phyloP scores from a whole-genome alignment of 108 stramenopile genomes.

The Cyclotella sp. region DNA sequence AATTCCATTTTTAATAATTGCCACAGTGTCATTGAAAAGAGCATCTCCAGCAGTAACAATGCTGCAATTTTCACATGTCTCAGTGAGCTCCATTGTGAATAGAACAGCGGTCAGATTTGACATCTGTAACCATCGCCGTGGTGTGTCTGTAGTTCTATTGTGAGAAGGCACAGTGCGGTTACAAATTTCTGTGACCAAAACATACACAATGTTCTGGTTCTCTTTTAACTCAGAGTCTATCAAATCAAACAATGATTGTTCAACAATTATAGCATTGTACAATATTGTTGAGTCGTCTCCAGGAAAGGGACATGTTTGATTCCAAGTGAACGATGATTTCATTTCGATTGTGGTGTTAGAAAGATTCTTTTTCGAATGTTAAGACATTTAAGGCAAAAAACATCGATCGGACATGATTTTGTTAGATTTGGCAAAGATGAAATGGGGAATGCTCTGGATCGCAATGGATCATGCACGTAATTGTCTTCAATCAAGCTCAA shows the following conservation, averaged over 20 bases:
- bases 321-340: conserved; percentile 6
- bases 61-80: not conserved
- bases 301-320: not conserved
- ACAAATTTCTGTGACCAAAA: conserved; percentile 8
- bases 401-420: too few relatives aligned
- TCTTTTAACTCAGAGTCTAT: not conserved
- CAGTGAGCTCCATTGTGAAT: not conserved
- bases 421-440: too few relatives aligned
- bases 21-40: not conserved
- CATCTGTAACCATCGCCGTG: not conserved
- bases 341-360: conserved; percentile 4
- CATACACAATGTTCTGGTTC: not conserved
- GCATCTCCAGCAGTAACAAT: not conserved
- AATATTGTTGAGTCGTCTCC: not conserved
- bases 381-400: too few relatives aligned
- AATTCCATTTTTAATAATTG: not conserved
- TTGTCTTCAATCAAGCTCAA: too few relatives aligned
- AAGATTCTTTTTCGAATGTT: not conserved
- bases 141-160: not conserved
- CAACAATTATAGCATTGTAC: not conserved
- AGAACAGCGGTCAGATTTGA: not conserved
- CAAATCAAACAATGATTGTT: not conserved
- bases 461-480: too few relatives aligned
- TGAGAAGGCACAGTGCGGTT: not conserved
- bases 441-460: too few relatives aligned